Evolutionary conservation across 225 moss, liverwort and hornwort species (phyloP).

Genomic region (Takakia lepidozioides): DNA sequence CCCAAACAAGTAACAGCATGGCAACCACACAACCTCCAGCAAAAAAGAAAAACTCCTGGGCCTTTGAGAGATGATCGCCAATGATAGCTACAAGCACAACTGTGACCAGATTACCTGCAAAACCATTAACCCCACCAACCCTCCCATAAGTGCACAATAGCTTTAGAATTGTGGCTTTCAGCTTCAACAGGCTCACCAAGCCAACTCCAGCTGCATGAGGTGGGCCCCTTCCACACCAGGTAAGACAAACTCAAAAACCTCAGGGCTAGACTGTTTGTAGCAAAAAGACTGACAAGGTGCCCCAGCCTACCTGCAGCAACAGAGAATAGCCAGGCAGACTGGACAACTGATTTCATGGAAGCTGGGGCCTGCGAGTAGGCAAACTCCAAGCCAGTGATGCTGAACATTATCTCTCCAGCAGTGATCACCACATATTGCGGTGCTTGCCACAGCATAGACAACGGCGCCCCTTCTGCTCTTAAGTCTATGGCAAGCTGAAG

Average conservation of each 20-base stretch:
- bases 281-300: no score
- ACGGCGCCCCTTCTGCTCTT: constrained; percentile 13
- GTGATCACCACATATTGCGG: constrained; percentile 73
- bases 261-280: no score
- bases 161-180: no score
- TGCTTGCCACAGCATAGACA: constrained; percentile 82
- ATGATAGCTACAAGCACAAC: constrained; percentile 70
- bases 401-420: constrained; percentile 92
- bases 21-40: constrained; percentile 62
- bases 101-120: constrained; percentile 86
- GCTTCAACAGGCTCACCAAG: no score
- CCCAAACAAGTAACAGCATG: constrained; percentile 61
- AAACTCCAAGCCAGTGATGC: constrained; percentile 92
- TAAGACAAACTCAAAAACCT: no score
- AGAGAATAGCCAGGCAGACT: constrained; percentile 80
- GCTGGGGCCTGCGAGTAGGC: constrained; percentile 91
- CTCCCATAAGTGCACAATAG: no score
- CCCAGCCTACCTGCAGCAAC: constrained; percentile 81
- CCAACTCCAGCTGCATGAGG: no score
- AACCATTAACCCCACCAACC: no score
- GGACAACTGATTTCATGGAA: constrained; percentile 87
- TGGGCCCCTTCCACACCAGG: no score
- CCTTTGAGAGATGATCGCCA: constrained; percentile 56
- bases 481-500: constrained; percentile 59
- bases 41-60: constrained; percentile 80